These are phyloP conservation scores for Zygoascus meyerae DNA, from an alignment of 1,139 yeast genomes.

Conservation along the genomic window DNA sequence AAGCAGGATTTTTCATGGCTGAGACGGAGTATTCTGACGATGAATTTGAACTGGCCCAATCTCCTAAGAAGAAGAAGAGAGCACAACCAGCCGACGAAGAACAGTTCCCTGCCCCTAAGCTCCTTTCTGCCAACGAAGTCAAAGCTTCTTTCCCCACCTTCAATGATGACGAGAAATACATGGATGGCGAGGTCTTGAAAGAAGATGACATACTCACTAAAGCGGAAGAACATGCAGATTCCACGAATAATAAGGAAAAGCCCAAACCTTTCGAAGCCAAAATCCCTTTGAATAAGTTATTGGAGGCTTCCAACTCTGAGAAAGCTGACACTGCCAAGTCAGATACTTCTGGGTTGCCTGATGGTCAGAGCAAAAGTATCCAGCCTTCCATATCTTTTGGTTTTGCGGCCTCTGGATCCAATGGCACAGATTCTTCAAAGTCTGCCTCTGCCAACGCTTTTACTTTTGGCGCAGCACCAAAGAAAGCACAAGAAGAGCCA, in stretches of 20 bases:
- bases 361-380: too few relatives aligned
- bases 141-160: neutral
- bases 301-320: too few relatives aligned
- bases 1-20: constrained; percentile 30
- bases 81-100: neutral
- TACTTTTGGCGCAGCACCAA: neutral
- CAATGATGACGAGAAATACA: constrained; percentile 6
- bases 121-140: neutral
- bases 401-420: neutral
- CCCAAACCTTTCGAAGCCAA: too few relatives aligned
- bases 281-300: too few relatives aligned
- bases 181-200: constrained; percentile 4
- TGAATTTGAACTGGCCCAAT: constrained; percentile 13
- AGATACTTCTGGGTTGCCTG: too few relatives aligned
- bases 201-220: neutral
- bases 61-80: constrained; percentile 7
- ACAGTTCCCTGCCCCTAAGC: neutral
- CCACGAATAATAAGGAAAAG: too few relatives aligned
- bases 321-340: too few relatives aligned
- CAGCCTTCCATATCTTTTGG: too few relatives aligned
- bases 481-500: neutral
- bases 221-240: too few relatives aligned
- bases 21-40: constrained; percentile 26
- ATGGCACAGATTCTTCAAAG: neutral
- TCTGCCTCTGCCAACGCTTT: neutral